These are phyloP conservation scores for Lactarius tabidus DNA, from an alignment of 768 basidiomycete species.

Conservation along the genomic window DNA sequence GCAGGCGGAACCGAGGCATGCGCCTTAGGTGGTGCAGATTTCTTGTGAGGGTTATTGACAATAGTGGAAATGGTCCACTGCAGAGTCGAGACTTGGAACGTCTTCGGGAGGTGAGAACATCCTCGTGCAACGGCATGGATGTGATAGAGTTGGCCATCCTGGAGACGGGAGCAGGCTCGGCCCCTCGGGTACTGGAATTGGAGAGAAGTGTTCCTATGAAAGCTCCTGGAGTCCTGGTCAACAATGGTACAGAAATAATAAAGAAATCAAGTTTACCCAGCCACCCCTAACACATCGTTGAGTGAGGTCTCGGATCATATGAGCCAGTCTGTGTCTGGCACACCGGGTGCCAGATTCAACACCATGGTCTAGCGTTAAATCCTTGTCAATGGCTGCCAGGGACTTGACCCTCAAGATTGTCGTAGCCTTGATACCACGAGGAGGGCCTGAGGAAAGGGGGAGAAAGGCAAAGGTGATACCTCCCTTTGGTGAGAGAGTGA, in stretches of 20 bases:
- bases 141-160: not conserved
- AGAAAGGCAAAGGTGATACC: too few relatives aligned
- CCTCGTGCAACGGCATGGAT: not conserved
- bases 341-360: conserved; percentile 7
- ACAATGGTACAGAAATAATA: too few relatives aligned
- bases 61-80: conserved; percentile 95
- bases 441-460: too few relatives aligned
- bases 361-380: conserved; percentile 17
- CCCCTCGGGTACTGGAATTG: not conserved
- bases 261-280: conserved; percentile 8
- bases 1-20: conserved; percentile 75
- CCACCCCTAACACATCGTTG: conserved; percentile 19
- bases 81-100: not conserved
- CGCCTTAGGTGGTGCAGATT: conserved; percentile 81
- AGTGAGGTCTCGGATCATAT: conserved; percentile 19
- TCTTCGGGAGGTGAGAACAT: not conserved
- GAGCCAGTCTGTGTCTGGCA: conserved; percentile 21
- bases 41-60: conserved; percentile 84
- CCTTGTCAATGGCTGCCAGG: too few relatives aligned
- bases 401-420: too few relatives aligned
- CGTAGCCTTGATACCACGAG: too few relatives aligned
- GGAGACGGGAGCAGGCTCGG: conserved; percentile 2
- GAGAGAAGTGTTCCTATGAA: conserved; percentile 16
- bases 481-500: too few relatives aligned
- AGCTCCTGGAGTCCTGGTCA: not conserved